A percentile compares a stretch with the other conserved stretches of the same genome.
Evolutionary conservation across 495 filamentous ascomycete genomes (phyloP).

Genomic region (Aspergillus panamensis): DNA sequence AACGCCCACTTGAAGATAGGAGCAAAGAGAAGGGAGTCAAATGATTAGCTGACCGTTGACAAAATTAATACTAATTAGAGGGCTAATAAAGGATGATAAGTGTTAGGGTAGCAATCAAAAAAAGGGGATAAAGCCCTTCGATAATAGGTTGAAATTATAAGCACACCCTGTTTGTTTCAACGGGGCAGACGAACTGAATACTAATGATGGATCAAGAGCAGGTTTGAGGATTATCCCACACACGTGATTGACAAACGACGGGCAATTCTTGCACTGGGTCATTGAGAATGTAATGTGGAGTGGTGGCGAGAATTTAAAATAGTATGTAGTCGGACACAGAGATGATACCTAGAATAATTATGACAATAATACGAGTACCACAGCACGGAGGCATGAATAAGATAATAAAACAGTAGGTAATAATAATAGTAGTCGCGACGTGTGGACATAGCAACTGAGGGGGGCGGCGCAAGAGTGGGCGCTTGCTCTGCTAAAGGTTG

Average conservation of each 20-base stretch:
- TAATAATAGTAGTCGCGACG: not conserved
- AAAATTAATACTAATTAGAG: not conserved
- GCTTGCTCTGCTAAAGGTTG: conserved; percentile 1
- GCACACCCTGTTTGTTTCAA: not conserved
- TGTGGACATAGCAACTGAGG: not conserved
- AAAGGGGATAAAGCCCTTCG: not conserved
- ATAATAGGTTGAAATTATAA: conserved; percentile 2
- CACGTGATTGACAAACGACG: conserved; percentile 16
- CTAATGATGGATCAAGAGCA: not conserved
- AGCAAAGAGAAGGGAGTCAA: not conserved
- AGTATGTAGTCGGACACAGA: not conserved
- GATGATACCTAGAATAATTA: not conserved
- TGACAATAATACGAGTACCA: not conserved
- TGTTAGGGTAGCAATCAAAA: not conserved
- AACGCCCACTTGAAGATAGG: not conserved
- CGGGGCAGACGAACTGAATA: not conserved
- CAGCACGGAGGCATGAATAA: no score
- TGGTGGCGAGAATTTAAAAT: not conserved
- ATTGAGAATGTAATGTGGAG: not conserved
- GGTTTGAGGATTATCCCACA: not conserved
- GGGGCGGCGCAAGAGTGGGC: not conserved
- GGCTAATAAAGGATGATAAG: not conserved
- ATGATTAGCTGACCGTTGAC: not conserved
- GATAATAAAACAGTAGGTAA: not conserved
- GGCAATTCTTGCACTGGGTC: not conserved